phyloP scores from a whole-genome alignment of 2,329 filamentous ascomycete genomes.

The Penicillium paneum region DNA sequence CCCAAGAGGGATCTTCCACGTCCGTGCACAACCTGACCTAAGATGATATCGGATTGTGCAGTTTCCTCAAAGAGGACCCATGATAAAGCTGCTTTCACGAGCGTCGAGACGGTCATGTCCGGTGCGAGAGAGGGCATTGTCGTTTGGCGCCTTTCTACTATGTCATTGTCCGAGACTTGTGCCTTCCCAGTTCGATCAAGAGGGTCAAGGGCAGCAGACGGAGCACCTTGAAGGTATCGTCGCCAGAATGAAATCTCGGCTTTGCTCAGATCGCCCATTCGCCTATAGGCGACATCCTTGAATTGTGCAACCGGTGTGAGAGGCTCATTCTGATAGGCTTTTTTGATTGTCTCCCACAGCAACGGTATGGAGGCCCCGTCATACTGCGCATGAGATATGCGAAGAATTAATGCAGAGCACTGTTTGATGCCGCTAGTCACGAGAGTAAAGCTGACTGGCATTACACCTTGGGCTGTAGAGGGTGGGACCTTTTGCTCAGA shows the following conservation, averaged over 20 bases:
- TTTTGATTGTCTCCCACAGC: constrained; percentile 5
- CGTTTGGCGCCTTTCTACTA: neutral
- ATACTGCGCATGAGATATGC: constrained; percentile 6
- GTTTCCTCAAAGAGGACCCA: constrained; percentile 6
- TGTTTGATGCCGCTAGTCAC: neutral
- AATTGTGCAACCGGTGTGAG: neutral
- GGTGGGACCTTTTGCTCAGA: neutral
- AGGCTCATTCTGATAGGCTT: neutral
- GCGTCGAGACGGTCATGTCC: constrained; percentile 2
- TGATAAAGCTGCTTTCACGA: constrained; percentile 9
- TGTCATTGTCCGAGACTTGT: neutral
- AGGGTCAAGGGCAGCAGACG: neutral
- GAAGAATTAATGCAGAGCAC: neutral
- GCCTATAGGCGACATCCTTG: neutral
- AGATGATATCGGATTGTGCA: neutral
- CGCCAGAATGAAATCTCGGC: neutral
- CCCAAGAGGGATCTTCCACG: constrained; percentile 2
- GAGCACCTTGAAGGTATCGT: neutral
- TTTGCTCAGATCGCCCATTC: neutral
- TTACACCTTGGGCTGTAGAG: neutral
- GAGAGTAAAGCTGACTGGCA: neutral
- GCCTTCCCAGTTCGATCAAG: neutral
- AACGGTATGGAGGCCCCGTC: constrained; percentile 1
- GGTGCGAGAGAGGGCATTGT: neutral
- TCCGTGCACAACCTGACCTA: constrained; percentile 14